Percentiles rank a stretch among this genome's conserved stretches.
phyloP scores from a whole-genome alignment of 2,329 filamentous ascomycete species.

The Phialocephala sp. region DNA sequence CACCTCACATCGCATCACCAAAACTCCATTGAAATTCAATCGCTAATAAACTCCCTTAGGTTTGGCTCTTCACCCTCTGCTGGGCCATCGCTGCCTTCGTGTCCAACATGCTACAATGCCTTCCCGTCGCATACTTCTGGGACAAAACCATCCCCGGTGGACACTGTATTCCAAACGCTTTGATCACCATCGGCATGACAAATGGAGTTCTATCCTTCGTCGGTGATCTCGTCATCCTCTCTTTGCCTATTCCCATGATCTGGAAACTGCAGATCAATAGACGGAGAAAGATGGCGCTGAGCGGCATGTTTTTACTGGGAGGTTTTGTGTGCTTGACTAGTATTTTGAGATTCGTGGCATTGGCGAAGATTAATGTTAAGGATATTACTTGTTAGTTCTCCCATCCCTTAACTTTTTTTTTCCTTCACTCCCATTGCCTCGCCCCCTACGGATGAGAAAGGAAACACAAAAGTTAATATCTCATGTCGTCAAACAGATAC shows the following conservation, averaged over 20 bases:
- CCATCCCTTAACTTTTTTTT: neutral
- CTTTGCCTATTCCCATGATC: conserved; percentile 28
- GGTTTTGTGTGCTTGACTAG: conserved; percentile 49
- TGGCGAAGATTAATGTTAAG: conserved; percentile 28
- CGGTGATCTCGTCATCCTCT: conserved; percentile 56
- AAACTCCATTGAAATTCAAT: neutral
- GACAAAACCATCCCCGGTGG: conserved; percentile 17
- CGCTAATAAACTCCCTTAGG: neutral
- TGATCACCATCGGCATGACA: conserved; percentile 68
- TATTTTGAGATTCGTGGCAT: conserved; percentile 32
- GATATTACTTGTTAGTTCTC: conserved; percentile 32
- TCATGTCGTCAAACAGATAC: conserved; percentile 16
- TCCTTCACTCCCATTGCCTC: neutral
- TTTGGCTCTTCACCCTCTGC: conserved; percentile 23
- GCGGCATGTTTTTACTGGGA: conserved; percentile 30
- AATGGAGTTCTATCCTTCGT: conserved; percentile 72
- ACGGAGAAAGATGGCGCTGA: conserved; percentile 24
- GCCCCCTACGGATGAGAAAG: neutral
- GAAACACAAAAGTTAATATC: conserved; percentile 2
- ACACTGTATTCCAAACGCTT: conserved; percentile 47
- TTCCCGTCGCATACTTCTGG: conserved; percentile 27
- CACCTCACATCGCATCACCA: neutral
- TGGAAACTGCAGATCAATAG: conserved; percentile 28
- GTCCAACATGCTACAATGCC: conserved; percentile 25
- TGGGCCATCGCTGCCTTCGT: conserved; percentile 22